Percentiles rank a stretch among this genome's conserved stretches.
Conservation (phyloP, 2,329 filamentous ascomycete genomes). For the Apiospora phragmitis region DNA sequence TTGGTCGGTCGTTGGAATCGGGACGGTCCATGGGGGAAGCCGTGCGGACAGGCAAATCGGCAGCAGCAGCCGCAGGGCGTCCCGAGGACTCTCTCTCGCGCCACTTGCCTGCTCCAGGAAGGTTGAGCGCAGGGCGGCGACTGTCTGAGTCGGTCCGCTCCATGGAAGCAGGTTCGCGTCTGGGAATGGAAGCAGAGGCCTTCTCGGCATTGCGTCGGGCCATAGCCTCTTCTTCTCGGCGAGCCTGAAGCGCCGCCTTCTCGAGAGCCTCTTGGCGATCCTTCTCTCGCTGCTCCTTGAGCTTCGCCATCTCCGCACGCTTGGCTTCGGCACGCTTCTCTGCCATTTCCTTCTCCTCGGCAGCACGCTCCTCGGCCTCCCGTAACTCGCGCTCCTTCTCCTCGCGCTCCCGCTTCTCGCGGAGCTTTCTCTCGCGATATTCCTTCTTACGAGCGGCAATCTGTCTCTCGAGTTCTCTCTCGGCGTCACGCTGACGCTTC, state of each 20-base stretch:
- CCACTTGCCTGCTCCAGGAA: conserved; percentile 42
- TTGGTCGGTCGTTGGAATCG: conserved; percentile 47
- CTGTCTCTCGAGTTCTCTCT: conserved; percentile 90
- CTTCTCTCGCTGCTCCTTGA: conserved; percentile 65
- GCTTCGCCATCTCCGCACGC: conserved; percentile 66
- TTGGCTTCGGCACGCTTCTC: conserved; percentile 77
- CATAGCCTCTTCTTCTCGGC: conserved; percentile 86
- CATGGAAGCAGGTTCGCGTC: conserved; percentile 39
- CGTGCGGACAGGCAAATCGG: conserved; percentile 30
- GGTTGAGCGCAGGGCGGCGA: conserved; percentile 27
- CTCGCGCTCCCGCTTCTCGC: conserved; percentile 82
- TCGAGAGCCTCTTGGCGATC: conserved; percentile 69
- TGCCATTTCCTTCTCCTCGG: conserved; percentile 84
- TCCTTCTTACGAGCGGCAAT: conserved; percentile 88
- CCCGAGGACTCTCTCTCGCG: conserved; percentile 39
- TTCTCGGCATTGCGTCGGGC: conserved; percentile 70
- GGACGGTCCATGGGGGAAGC: conserved; percentile 29
- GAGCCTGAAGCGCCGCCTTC: conserved; percentile 68
- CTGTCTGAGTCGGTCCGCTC: conserved; percentile 36
- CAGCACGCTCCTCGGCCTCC: conserved; percentile 84
- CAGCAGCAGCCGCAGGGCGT: conserved; percentile 31
- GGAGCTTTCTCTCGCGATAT: conserved; percentile 76
- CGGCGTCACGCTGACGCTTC: conserved; percentile 85
- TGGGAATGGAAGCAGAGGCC: conserved; percentile 44
- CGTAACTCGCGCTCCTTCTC: conserved; percentile 75